Conservation (phyloP, 164 flowering plant genomes). For the Warburgia ugandensis region DNA sequence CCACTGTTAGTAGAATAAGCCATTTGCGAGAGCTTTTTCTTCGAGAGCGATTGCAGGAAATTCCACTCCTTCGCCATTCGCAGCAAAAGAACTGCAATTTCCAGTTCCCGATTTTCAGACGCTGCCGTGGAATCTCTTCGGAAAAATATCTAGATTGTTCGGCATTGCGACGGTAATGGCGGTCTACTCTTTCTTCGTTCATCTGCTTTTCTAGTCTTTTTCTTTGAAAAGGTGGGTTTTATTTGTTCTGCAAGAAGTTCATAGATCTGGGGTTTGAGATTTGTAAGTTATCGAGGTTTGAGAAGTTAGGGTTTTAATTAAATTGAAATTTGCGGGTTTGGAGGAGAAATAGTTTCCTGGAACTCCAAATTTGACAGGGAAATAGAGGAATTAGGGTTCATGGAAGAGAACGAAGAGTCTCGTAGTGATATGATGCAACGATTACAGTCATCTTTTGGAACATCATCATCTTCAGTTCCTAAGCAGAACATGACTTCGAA, state of each 20-base stretch:
- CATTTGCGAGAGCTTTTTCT: too few species aligned
- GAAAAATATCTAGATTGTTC: too few species aligned
- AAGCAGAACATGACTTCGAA: conserved; percentile 26
- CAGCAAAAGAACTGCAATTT: too few species aligned
- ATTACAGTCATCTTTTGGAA: conserved; percentile 61
- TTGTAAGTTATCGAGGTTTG: neutral
- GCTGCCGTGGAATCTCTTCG: too few species aligned
- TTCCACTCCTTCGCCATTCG: too few species aligned
- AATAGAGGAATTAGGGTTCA: too few species aligned
- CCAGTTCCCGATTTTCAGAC: too few species aligned
- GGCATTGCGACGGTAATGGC: too few species aligned
- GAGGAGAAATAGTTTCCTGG: neutral
- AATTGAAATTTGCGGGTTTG: neutral
- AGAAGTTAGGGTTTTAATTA: neutral
- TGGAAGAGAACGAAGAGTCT: conserved; percentile 54
- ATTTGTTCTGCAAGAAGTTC: neutral
- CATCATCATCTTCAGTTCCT: conserved; percentile 34
- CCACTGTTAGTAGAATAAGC: neutral
- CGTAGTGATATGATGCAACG: conserved; percentile 37
- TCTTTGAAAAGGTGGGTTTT: neutral
- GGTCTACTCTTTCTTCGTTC: neutral
- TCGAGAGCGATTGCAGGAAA: too few species aligned
- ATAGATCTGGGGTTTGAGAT: neutral
- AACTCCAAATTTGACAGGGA: neutral
- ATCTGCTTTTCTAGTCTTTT: neutral